Conservation (phyloP, 768 basidiomycete species). For the Amanita phalloides region DNA sequence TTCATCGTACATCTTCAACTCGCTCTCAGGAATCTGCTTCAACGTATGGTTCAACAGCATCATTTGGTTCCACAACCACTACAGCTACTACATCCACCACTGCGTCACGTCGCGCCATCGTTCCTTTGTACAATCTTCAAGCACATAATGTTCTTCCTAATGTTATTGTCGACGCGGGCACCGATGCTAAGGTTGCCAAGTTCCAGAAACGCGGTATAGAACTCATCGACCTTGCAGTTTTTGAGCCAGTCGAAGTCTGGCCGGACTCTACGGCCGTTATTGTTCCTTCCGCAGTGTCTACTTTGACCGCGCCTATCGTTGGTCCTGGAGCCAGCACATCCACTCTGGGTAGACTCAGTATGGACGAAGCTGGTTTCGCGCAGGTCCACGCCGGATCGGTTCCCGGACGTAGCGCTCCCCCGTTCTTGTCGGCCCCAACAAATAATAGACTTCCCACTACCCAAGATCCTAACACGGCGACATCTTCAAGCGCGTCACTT, state of each 20-base stretch:
- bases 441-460: slow-evolving; percentile 12
- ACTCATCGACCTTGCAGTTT: slow-evolving; percentile 62
- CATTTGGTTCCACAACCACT: slow-evolving; percentile 20
- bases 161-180: slow-evolving; percentile 79
- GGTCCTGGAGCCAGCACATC: slow-evolving; percentile 5
- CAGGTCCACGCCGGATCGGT: background rate
- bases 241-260: slow-evolving; percentile 78
- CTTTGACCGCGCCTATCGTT: background rate
- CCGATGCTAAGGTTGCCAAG: slow-evolving; percentile 76
- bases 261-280: slow-evolving; percentile 18
- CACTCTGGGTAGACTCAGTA: slow-evolving; percentile 12
- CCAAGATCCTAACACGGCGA: slow-evolving; percentile 9
- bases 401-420: background rate
- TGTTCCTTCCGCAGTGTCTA: background rate
- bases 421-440: background rate
- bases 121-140: slow-evolving; percentile 79
- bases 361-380: slow-evolving; percentile 17
- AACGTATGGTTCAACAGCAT: slow-evolving; percentile 27
- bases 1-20: slow-evolving; percentile 45
- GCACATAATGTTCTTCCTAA: slow-evolving; percentile 86
- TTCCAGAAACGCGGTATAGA: slow-evolving; percentile 68
- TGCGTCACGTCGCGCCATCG: slow-evolving; percentile 60
- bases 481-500: slow-evolving; percentile 19
- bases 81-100: slow-evolving; percentile 23
- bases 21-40: slow-evolving; percentile 41